Evolutionary conservation across 78 protist genomes (phyloP).

Genomic region (Dictyostelium purpureum): DNA sequence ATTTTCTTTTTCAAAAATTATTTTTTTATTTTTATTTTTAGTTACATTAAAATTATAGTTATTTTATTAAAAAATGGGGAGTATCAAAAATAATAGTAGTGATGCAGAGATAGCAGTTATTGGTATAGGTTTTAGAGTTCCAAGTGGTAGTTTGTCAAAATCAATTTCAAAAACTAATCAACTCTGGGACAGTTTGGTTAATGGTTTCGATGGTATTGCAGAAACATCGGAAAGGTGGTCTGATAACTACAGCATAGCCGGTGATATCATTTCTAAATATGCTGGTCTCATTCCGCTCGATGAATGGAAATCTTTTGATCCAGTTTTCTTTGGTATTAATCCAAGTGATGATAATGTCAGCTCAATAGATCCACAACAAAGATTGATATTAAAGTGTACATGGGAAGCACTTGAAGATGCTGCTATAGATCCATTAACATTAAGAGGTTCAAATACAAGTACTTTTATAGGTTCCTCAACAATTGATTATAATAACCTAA

Average conservation of each 20-base stretch:
- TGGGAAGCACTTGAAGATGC: slow-evolving; percentile 79
- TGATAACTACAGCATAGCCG: neutral
- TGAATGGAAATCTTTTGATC: slow-evolving; percentile 59
- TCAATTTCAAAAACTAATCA: no score
- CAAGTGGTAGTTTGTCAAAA: no score
- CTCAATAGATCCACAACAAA: slow-evolving; percentile 86
- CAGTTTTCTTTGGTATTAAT: slow-evolving; percentile 35
- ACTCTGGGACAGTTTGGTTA: no score
- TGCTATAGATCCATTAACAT: slow-evolving; percentile 7
- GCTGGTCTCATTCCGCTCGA: slow-evolving; percentile 25
- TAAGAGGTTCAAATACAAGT: slow-evolving; percentile 58
- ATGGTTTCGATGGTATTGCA: no score
- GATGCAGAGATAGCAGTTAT: no score
- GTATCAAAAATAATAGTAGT: no score
- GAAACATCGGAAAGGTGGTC: slow-evolving; percentile 38
- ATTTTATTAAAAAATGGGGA: no score
- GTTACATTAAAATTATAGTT: no score
- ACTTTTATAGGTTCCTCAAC: slow-evolving; percentile 24
- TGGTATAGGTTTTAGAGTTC: no score
- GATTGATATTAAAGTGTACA: slow-evolving; percentile 42
- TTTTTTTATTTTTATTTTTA: no score
- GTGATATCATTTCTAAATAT: slow-evolving; percentile 5
- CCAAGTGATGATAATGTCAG: slow-evolving; percentile 59
- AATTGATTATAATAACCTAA: neutral
- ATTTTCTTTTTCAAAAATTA: no score